A percentile compares a stretch with the other conserved stretches of the same genome.
Evolutionary conservation across 805 yeast genomes (phyloP).

Genomic region (Blastobotrys peoriensis): DNA sequence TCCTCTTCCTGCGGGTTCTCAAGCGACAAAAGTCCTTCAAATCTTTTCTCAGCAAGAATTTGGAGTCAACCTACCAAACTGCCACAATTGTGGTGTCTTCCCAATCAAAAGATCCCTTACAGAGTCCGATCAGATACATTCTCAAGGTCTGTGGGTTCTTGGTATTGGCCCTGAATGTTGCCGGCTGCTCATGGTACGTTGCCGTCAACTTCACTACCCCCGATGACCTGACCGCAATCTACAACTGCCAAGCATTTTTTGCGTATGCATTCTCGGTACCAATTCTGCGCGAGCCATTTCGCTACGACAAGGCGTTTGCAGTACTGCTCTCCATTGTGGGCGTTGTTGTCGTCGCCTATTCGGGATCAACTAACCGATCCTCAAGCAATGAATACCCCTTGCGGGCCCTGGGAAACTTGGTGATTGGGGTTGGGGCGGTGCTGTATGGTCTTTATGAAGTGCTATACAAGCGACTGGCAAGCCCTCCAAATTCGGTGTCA

Average conservation of each 20-base stretch:
- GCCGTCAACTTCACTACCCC: slow-evolving; percentile 78
- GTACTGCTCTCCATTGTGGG: slow-evolving; percentile 70
- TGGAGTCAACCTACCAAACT: slow-evolving; percentile 18
- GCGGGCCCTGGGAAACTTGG: slow-evolving; percentile 60
- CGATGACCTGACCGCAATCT: slow-evolving; percentile 82
- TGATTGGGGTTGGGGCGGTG: slow-evolving; percentile 69
- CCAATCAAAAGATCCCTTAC: slow-evolving; percentile 6
- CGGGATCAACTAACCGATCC: slow-evolving; percentile 26
- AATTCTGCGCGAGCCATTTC: slow-evolving; percentile 57
- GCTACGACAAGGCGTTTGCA: slow-evolving; percentile 56
- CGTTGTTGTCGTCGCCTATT: slow-evolving; percentile 72
- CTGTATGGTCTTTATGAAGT: slow-evolving; percentile 81
- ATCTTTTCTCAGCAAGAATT: slow-evolving; percentile 17
- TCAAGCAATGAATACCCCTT: slow-evolving; percentile 44
- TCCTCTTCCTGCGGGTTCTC: slow-evolving; percentile 41
- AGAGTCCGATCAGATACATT: slow-evolving; percentile 45
- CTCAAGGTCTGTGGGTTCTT: slow-evolving; percentile 39
- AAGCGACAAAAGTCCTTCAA: slow-evolving; percentile 34
- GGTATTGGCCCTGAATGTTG: slow-evolving; percentile 57
- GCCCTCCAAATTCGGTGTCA: slow-evolving; percentile 65
- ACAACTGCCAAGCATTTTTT: slow-evolving; percentile 83
- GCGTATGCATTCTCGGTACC: slow-evolving; percentile 82
- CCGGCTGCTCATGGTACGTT: slow-evolving; percentile 81
- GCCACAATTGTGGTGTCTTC: slow-evolving; percentile 19
- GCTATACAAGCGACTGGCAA: slow-evolving; percentile 63